Evolutionary conservation across 2,329 filamentous ascomycete species (phyloP), one percentile per base, ranked within the genome.

Genomic region (Phoma sp.): DNA sequence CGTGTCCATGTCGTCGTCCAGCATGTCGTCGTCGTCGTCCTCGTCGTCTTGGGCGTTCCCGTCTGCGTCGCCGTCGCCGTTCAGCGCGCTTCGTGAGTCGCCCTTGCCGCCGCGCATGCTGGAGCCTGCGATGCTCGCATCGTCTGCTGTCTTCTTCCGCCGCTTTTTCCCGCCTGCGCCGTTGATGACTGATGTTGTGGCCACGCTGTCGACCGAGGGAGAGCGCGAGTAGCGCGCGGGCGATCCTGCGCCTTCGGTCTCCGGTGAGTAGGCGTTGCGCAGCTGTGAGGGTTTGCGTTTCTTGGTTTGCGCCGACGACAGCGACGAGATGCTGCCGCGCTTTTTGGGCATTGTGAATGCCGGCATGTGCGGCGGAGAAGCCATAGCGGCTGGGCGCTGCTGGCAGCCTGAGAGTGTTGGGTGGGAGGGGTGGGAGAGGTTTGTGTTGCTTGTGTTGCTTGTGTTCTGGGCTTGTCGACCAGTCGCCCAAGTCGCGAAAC

Each of bases 261-360:
- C 87, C 24, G 89, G 89, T 0, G 89, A 89, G 68, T 92, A 95
- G 0, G 89, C 91, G 4, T 91, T 93, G 35, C 90, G 89, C 1
- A 95, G 83, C 3, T 86, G 83, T 10, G 88, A 91, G 5, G 86
- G 82, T 70, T 93, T 93, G 68, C 89, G 87, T 41, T 88, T 86
- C 70, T 91, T 91, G 32, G 13, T 78, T 13, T 62, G 60, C 42
- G 58, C 57, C 4, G 78, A 80, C 2, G 78, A 80, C 40, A 79
- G 77, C 32, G 79, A 79, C 8, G 80, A 78, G 58, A 87, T 76
- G 18, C 83, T 81, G 41, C 82, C 79, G 59, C 87, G 86, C 71
- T 89, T 90, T 74, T 88, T 89, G 67, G 76, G 75, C 23, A 83
- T 83, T 13, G 82, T 77, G 56, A 80, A 77, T 10, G 80, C 72